Evolutionary conservation across 2,329 filamentous ascomycete genomes (phyloP), one percentile per base, ranked within the genome.

Genomic region (Penicillium oxalicum): DNA sequence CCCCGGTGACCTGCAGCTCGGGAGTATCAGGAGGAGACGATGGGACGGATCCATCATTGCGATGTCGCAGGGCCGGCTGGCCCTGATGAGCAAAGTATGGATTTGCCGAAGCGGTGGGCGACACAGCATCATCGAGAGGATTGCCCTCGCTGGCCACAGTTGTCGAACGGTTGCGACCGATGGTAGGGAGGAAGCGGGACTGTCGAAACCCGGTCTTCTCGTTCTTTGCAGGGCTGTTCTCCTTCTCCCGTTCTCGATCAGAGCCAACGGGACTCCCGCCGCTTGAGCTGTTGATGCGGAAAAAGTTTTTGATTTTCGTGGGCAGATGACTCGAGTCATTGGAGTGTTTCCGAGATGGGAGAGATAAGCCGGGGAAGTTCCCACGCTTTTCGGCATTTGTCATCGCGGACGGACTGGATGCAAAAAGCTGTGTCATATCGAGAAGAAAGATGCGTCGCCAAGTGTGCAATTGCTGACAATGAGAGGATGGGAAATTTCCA

Each of bases 41-140:
- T 11, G 93, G 91, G 33, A 95, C 87, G 56, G 90, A 96, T 63
- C 86, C 88, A 59, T 93, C 89, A 69, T 97, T 95, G 74, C 94
- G 90, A 74, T 98, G 93, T 65, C 91, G 86, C 61, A 97, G 77
- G 56, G 88, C 88, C 4, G 93, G 93, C 61, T 90, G 90, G 49
- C 93, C 93, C 72, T 98, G 93, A 68, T 97, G 93, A 58, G 84
- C 87, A 70, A 97, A 98, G 73, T 98, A 98, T 13, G 93, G 93
- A 68, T 98, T 98, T 56, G 90, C 91, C 65, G 91, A 84, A 44
- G 91, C 91, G 4, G 90, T 97, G 26, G 93, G 93, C 64, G 91
- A 95, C 63, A 95, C 78, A 53, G 82, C 77, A 69, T 96, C 91
- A 59, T 96, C 91, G 56, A 96, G 79, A 50, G 86, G 82, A 66